phyloP scores from a whole-genome alignment of 2,329 filamentous ascomycete genomes.

The Diaporthe amygdali region DNA sequence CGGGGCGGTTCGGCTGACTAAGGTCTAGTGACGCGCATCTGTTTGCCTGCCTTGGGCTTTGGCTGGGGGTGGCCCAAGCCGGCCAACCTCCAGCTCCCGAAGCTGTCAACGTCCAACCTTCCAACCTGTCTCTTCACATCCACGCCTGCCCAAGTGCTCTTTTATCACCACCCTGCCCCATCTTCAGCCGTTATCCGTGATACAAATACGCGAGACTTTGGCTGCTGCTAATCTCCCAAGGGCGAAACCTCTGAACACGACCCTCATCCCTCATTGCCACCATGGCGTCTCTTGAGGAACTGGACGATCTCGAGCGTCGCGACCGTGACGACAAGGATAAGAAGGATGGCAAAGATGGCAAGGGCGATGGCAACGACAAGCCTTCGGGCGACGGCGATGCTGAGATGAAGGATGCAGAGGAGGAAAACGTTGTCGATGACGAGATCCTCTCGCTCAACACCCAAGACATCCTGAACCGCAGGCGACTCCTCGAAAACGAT shows the following conservation, averaged over 20 bases:
- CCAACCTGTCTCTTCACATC: neutral
- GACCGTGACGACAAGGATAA: conserved; percentile 71
- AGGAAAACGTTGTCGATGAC: conserved; percentile 84
- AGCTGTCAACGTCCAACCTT: conserved; percentile 13
- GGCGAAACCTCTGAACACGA: neutral
- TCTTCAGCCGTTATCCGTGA: neutral
- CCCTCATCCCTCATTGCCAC: conserved; percentile 30
- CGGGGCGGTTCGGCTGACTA: neutral
- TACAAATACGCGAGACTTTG: neutral
- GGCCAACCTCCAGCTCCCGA: neutral
- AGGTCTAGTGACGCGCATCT: conserved; percentile 16
- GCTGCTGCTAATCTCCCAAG: neutral
- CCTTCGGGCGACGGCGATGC: conserved; percentile 71
- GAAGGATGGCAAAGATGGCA: conserved; percentile 52
- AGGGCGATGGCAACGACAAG: conserved; percentile 61
- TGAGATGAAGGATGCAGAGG: conserved; percentile 86
- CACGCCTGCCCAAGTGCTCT: neutral
- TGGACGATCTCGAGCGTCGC: conserved; percentile 85
- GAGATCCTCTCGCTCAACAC: conserved; percentile 94
- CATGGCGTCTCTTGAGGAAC: conserved; percentile 92
- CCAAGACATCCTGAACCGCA: conserved; percentile 90
- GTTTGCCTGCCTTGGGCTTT: conserved; percentile 13
- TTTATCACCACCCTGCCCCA: neutral
- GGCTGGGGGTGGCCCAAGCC: neutral
- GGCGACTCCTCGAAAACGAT: conserved; percentile 94